Base-by-base conservation (phyloP, 2,329 filamentous ascomycete species). In the Boeremia exigua region DNA sequence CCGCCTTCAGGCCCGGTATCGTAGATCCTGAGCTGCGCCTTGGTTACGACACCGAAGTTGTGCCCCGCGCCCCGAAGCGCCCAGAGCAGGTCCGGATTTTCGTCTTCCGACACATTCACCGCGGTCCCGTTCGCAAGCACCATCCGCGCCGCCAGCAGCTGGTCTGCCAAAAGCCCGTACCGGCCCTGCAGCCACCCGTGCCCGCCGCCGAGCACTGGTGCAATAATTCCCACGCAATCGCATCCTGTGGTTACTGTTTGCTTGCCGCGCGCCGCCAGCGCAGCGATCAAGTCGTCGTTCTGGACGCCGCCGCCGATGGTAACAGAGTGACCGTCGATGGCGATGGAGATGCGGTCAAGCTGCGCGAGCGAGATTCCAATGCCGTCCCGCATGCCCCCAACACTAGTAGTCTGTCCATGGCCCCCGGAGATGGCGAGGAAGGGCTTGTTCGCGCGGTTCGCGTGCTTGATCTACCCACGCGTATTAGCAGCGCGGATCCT, bases 181-280 rank as follows among this genome's bases (percentile, higher is more conserved):
- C 75, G 71, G 0, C 82, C 81, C 45, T 79, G 80, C 11, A 87
- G 71, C 72, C 80, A 80, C 4, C 85, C 84, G 59, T 84, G 84
- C 0, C 85, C 85, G 25, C 84, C 84, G 10, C 83, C 83, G 1
- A 87, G 75, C 0, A 81, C 80, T 6, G 86, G 76, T 0, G 82
- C 84, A 1, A 84, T 82, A 12, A 87, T 81, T 2, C 85, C 84
- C 12, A 64, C 62, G 19, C 68, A 71, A 32, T 62, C 67, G 36
- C 65, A 70, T 11, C 50, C 59, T 2, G 56, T 60, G 1, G 60
- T 66, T 37, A 57, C 58, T 28, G 60, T 59, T 47, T 61, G 53
- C 43, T 75, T 75, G 12, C 71, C 69, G 9, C 57, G 60, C 10
- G 54, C 51, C 59, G 66, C 71, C 2, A 75, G 54, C 7, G 59